Base-by-base conservation (phyloP, 257 asterid species). In the Rehmannia glutinosa region DNA sequence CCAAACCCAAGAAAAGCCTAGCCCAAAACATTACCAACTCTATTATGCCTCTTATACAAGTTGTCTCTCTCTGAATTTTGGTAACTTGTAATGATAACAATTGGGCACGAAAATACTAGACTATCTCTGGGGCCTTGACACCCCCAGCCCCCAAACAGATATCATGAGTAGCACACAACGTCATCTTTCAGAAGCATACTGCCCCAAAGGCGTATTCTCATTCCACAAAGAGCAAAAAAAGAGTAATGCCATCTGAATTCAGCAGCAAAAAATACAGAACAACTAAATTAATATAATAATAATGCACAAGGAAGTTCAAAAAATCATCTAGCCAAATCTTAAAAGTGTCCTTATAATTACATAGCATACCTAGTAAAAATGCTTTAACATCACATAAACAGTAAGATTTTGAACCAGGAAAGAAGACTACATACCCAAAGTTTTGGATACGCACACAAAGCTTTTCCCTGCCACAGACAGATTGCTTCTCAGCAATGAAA, bases 381-480 rank as follows among this genome's bases (percentile, higher is more conserved):
- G 62, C 13, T 42, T 20, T 28, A 58, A 43, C 5, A 53, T 55
- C 24, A 49, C 52, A 64, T 30, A 64, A 23, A 61, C 5, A 38
- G 38, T 19, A 51, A 60, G 64, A 39, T 24, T 38, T 39, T 8
- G 5, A 16, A 47, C 24, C 64, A 68, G 60, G 23, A 3, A 39
- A 51, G 61, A 2, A 12, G 68, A 54, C 20, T 13, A 74, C 96
- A 60, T 88, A 93, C 99, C 96, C 77, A 62, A 93, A 67, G 81
- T 78, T 71, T 71, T 85, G 95, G 77, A 93, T 73, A 67, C 92
- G 96, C 71, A 93, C 82, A 64, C 89, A 74, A 70, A 93, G 95
- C 77, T 69, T 83, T 80, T 90, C 95, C 76, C 70, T 71, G 76
- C 80, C 71, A 73, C 70, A 50, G 64, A 78, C 81, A 64, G 96